Base-by-base conservation (phyloP, 2,329 filamentous ascomycete species). In the Arthrobotrys sinensis region DNA sequence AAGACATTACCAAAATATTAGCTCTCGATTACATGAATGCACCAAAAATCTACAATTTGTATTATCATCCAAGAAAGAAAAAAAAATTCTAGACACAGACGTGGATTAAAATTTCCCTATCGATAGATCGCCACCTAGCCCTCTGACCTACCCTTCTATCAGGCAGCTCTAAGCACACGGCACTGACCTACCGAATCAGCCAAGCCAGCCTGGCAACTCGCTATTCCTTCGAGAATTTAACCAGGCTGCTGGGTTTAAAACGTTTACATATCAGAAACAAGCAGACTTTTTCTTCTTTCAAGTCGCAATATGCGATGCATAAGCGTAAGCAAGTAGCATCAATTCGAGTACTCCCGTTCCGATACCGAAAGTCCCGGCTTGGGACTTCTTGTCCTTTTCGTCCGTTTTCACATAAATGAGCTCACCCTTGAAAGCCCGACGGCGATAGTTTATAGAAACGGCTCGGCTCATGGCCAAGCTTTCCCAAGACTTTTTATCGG, bases 381-480 rank as follows among this genome's bases (percentile, higher is more conserved):
- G n/a, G 36, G 36, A 38, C 14, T 38, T 38, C 28, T 16, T 45
- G 36, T 38, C n/a, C 40, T 8, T 53, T 11, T 36, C 52, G n/a
- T 57, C 32, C 32, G 4, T 28, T 28, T 38, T 57, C 52, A 57
- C 2, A 38, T 57, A 57, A 21, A 57, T 60, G 55, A 60, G 36
- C 55, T 60, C 55, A 28, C 10, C 36, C 52, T 14, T 19, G 12
- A 53, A 53, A 53, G 19, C 8, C 4, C 2, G 14, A n/a, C 14
- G 28, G 2, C 10, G 34, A 10, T 19, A 8, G 14, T 36, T 57
- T 24, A 43, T 24, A 60, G 36, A 70, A 34, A 50, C 66, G 66
- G 66, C 66, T 60, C 65, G 66, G 52, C 43, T 71, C 67, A 64
- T 46, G 12, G 55, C 53, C 53, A 64, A 71, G 55, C 50, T 48